Percentiles rank a stretch among this genome's conserved stretches.
phyloP scores from a whole-genome alignment of 2,329 filamentous ascomycete genomes.

The Calonectria pauciramosa region DNA sequence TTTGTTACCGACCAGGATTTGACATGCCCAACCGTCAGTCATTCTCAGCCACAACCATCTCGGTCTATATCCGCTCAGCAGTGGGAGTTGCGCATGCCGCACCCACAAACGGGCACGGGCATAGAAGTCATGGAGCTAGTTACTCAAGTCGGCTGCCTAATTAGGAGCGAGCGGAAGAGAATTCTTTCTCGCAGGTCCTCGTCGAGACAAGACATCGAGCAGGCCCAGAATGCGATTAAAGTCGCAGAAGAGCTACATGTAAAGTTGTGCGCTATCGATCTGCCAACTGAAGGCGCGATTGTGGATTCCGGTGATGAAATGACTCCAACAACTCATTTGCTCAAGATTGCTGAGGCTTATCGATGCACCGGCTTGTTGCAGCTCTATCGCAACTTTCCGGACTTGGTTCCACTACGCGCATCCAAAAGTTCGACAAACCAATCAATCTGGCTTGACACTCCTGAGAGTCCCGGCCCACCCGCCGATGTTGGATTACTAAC shows the following conservation, averaged over 20 bases:
- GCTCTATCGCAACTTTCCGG: slow-evolving; percentile 54
- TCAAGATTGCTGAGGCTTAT: slow-evolving; percentile 46
- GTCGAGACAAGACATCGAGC: slow-evolving; percentile 43
- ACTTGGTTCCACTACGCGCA: slow-evolving; percentile 50
- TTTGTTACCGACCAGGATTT: slow-evolving; percentile 42
- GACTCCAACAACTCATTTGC: slow-evolving; percentile 43
- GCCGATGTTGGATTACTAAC: slow-evolving; percentile 9
- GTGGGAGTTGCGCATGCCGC: slow-evolving; percentile 40
- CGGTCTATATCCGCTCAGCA: slow-evolving; percentile 25
- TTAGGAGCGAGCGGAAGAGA: slow-evolving; percentile 41
- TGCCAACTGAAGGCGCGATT: slow-evolving; percentile 35
- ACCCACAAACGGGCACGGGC: slow-evolving; percentile 45
- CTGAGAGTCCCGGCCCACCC: slow-evolving; percentile 11
- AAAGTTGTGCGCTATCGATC: slow-evolving; percentile 32
- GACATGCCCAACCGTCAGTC: slow-evolving; percentile 1
- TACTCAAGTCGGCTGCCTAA: slow-evolving; percentile 40
- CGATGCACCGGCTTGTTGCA: slow-evolving; percentile 45
- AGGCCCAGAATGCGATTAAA: slow-evolving; percentile 39
- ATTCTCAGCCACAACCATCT: slow-evolving; percentile 25
- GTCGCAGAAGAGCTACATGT: slow-evolving; percentile 34
- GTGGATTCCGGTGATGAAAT: slow-evolving; percentile 43
- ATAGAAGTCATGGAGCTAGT: slow-evolving; percentile 45
- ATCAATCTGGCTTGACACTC: slow-evolving; percentile 2
- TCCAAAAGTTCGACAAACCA: slow-evolving; percentile 13
- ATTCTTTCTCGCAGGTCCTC: slow-evolving; percentile 39